Conservation (phyloP, 2,329 filamentous ascomycete genomes). For the Penicillium sp. region DNA sequence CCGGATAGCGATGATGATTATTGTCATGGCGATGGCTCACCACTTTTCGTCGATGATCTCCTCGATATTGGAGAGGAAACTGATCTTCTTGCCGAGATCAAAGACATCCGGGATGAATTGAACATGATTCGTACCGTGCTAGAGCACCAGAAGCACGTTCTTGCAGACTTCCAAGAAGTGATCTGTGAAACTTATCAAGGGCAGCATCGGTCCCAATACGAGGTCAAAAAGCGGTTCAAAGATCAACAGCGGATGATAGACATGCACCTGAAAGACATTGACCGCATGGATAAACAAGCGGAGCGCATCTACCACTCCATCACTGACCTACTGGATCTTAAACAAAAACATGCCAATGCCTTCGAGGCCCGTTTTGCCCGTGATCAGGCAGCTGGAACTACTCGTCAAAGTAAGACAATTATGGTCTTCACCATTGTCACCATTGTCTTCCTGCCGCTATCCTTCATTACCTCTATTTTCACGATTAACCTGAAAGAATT, state of each 20-base stretch:
- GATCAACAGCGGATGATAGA: conserved; percentile 61
- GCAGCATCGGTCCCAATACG: conserved; percentile 40
- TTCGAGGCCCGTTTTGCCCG: conserved; percentile 61
- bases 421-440: conserved; percentile 63
- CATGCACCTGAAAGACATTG: conserved; percentile 59
- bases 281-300: conserved; percentile 64
- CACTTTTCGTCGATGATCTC: conserved; percentile 46
- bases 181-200: conserved; percentile 37
- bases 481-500: conserved; percentile 56
- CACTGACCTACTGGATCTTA: conserved; percentile 64
- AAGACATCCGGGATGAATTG: conserved; percentile 68
- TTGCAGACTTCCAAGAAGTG: conserved; percentile 35
- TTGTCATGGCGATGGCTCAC: conserved; percentile 38
- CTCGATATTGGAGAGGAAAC: conserved; percentile 62
- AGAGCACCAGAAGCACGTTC: conserved; percentile 39
- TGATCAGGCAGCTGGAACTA: conserved; percentile 62
- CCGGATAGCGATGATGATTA: conserved; percentile 18
- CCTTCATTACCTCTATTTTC: conserved; percentile 58
- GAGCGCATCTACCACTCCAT: conserved; percentile 60
- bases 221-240: conserved; percentile 56
- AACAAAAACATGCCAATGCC: conserved; percentile 69
- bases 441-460: conserved; percentile 57
- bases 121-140: conserved; percentile 56
- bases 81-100: conserved; percentile 61
- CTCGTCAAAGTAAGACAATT: conserved; percentile 57